These are phyloP conservation scores for Herpetospermum pedunculosum DNA, from an alignment of 306 rosid species.

Conservation along the genomic window DNA sequence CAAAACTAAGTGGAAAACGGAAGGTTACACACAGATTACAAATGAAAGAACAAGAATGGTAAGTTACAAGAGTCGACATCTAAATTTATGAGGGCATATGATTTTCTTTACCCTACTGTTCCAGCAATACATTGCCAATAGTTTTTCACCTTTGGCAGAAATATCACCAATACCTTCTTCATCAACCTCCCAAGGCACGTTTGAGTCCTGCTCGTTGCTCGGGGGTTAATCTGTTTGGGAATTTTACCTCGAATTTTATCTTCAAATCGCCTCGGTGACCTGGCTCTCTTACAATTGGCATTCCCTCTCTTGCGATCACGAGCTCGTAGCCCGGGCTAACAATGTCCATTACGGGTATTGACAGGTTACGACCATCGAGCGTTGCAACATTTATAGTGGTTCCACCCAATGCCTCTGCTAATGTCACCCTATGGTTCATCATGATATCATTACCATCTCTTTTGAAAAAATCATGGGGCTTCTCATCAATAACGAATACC, in stretches of 20 bases:
- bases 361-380: slow-evolving; percentile 40
- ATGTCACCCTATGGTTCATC: slow-evolving; percentile 45
- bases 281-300: slow-evolving; percentile 72
- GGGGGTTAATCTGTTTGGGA: slow-evolving; percentile 54
- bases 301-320: slow-evolving; percentile 58
- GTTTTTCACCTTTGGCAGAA: neutral
- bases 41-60: neutral
- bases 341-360: slow-evolving; percentile 49
- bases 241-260: slow-evolving; percentile 71
- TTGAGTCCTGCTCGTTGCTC: slow-evolving; percentile 71
- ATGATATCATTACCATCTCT: slow-evolving; percentile 80
- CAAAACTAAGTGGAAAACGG: neutral
- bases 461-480: slow-evolving; percentile 55
- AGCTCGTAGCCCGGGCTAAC: slow-evolving; percentile 81
- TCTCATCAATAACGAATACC: slow-evolving; percentile 84
- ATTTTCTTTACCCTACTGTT: neutral
- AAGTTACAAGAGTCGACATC: neutral
- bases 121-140: neutral
- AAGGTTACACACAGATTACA: neutral
- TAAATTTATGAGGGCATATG: neutral
- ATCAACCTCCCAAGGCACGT: slow-evolving; percentile 41
- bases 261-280: slow-evolving; percentile 67
- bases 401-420: slow-evolving; percentile 87
- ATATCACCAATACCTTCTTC: neutral
- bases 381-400: slow-evolving; percentile 43